These are phyloP conservation scores for Cyberlindnera mycetangii DNA, from an alignment of 805 yeast species.

Conservation along the genomic window DNA sequence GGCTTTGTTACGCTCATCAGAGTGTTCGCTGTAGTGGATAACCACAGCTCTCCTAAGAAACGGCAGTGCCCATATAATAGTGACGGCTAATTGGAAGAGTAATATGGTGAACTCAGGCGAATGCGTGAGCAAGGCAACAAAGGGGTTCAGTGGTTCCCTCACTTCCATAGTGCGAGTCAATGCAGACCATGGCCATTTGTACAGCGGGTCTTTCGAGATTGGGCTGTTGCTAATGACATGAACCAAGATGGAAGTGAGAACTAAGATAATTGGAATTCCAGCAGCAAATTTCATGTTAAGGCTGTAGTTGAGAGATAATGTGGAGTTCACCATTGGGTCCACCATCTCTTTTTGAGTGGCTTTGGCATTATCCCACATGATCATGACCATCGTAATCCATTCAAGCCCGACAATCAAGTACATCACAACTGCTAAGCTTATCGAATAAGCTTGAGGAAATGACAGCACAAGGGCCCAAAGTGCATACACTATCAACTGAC, in stretches of 20 bases:
- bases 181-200: background rate
- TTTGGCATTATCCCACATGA: conserved; percentile 18
- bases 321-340: conserved; percentile 17
- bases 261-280: conserved; percentile 12
- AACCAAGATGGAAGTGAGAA: background rate
- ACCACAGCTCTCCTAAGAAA: conserved; percentile 16
- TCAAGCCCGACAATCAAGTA: conserved; percentile 15
- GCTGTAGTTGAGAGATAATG: conserved; percentile 12
- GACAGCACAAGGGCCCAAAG: background rate
- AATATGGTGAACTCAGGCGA: conserved; percentile 15
- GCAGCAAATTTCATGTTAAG: conserved; percentile 7
- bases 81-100: conserved; percentile 13
- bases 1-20: no score
- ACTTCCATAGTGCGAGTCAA: conserved; percentile 10
- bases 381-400: conserved; percentile 22
- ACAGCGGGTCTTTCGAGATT: background rate
- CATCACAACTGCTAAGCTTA: conserved; percentile 10
- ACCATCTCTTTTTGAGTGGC: conserved; percentile 14
- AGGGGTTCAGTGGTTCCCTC: conserved; percentile 7
- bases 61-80: conserved; percentile 14
- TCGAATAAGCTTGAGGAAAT: conserved; percentile 25
- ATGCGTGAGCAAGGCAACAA: conserved; percentile 14
- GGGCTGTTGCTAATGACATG: background rate
- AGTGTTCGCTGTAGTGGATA: conserved; percentile 13
- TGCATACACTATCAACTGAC: conserved; percentile 1